Percentiles rank a stretch among this genome's conserved stretches.
phyloP scores from a whole-genome alignment of 1,284 basidiomycete species.

The Salmacisia buchloeana region DNA sequence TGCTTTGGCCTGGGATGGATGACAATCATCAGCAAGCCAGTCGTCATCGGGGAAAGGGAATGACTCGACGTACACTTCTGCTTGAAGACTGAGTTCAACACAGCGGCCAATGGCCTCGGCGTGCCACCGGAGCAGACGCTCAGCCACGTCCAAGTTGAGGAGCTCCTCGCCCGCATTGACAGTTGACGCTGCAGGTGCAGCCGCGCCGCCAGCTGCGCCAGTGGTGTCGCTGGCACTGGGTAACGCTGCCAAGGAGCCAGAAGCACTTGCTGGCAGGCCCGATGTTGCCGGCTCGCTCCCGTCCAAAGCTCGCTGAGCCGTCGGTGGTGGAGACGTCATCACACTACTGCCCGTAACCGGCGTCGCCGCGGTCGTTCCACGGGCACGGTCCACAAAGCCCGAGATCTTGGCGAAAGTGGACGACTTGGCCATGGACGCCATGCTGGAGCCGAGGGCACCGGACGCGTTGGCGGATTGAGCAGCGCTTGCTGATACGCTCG shows the following conservation, averaged over 20 bases:
- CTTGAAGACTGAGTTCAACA: constrained; percentile 40
- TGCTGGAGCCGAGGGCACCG: neutral
- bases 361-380: neutral
- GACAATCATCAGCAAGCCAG: neutral
- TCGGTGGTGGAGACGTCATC: neutral
- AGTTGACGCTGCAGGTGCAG: neutral
- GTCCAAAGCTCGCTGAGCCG: neutral
- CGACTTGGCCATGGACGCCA: constrained; percentile 3
- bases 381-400: neutral
- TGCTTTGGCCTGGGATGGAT: constrained; percentile 69
- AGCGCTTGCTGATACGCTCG: neutral
- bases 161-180: constrained; percentile 4
- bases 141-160: constrained; percentile 38
- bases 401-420: constrained; percentile 1
- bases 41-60: neutral
- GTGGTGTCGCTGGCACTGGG: too few species aligned
- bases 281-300: too few species aligned
- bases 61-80: constrained; percentile 34
- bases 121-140: constrained; percentile 47
- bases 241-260: neutral
- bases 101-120: constrained; percentile 49
- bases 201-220: neutral
- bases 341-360: neutral
- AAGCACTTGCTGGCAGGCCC: too few species aligned
- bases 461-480: constrained; percentile 15